Percentiles rank a stretch among this genome's conserved stretches.
Conservation (phyloP, 176 grass and related monocot genomes). For the Typha latifolia region DNA sequence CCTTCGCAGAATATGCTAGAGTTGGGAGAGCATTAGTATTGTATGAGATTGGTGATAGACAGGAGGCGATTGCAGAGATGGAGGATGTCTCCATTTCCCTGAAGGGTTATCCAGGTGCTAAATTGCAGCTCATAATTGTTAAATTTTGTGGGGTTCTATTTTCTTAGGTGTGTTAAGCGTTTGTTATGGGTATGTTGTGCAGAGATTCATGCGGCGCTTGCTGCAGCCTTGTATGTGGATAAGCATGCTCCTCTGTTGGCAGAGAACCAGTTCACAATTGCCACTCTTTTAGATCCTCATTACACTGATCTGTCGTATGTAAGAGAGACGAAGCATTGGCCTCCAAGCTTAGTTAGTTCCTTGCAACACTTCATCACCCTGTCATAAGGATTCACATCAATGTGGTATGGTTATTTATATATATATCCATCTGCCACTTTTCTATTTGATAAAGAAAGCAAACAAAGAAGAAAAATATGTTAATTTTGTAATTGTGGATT, state of each 20-base stretch:
- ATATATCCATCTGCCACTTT: background rate
- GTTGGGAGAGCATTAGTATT: slow-evolving; percentile 82
- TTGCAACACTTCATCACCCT: slow-evolving; percentile 76
- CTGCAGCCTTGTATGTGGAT: slow-evolving; percentile 85
- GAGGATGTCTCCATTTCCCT: slow-evolving; percentile 94
- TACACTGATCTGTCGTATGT: slow-evolving; percentile 92
- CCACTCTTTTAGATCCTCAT: slow-evolving; percentile 90
- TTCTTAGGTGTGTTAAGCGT: background rate
- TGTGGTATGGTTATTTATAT: background rate
- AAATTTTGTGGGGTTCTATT: background rate
- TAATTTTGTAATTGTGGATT: background rate
- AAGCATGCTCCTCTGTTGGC: slow-evolving; percentile 78
- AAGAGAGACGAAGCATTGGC: slow-evolving; percentile 89
- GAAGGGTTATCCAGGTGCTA: slow-evolving; percentile 74
- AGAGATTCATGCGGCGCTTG: slow-evolving; percentile 94
- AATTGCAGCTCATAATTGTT: background rate
- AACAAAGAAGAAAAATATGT: background rate
- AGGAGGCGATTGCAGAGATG: slow-evolving; percentile 91
- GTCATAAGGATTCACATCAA: slow-evolving; percentile 25
- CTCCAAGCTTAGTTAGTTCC: slow-evolving; percentile 69
- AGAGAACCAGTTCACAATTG: slow-evolving; percentile 93
- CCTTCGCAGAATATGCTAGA: slow-evolving; percentile 76
- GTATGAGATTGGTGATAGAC: slow-evolving; percentile 90
- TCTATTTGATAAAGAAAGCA: background rate
- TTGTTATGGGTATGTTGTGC: slow-evolving; percentile 1